A percentile compares a stretch with the other conserved stretches of the same genome.
These are phyloP conservation scores for Hapsidospora chrysogenum DNA, from an alignment of 495 filamentous ascomycete genomes.

Conservation along the genomic window DNA sequence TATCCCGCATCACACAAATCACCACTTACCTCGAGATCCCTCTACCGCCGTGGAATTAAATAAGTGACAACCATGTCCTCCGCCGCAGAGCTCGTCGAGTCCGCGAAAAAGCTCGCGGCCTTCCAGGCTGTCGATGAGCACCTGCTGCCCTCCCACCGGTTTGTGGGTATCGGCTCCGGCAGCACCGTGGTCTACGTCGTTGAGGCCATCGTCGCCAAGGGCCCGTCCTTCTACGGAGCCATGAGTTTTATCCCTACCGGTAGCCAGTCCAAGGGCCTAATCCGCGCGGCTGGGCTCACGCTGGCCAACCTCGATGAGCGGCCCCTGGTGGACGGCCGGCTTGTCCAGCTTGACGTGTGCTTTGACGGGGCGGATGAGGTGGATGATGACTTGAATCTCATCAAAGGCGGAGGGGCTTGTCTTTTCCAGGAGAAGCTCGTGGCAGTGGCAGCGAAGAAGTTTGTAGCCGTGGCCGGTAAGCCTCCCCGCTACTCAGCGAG, in stretches of 20 bases:
- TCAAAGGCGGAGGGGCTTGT: constrained; percentile 94
- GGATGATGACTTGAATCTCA: constrained; percentile 85
- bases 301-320: constrained; percentile 67
- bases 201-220: constrained; percentile 69
- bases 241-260: constrained; percentile 85
- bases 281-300: constrained; percentile 55
- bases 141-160: constrained; percentile 52
- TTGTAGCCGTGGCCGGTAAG: constrained; percentile 81
- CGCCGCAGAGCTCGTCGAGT: constrained; percentile 39
- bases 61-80: constrained; percentile 12
- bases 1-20: too few relatives aligned
- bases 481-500: too few relatives aligned
- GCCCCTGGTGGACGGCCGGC: constrained; percentile 21
- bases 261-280: constrained; percentile 72
- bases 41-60: too few relatives aligned
- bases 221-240: constrained; percentile 34
- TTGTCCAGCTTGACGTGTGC: constrained; percentile 45
- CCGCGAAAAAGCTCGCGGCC: constrained; percentile 72
- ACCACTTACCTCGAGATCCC: too few relatives aligned
- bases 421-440: constrained; percentile 97
- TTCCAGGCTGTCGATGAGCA: constrained; percentile 70
- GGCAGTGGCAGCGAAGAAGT: constrained; percentile 66
- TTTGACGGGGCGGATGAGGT: constrained; percentile 98
- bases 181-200: constrained; percentile 93
- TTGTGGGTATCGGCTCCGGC: constrained; percentile 86